Evolutionary conservation across 208 protist genomes (phyloP).

Genomic region (Wallacemonas sp.): DNA sequence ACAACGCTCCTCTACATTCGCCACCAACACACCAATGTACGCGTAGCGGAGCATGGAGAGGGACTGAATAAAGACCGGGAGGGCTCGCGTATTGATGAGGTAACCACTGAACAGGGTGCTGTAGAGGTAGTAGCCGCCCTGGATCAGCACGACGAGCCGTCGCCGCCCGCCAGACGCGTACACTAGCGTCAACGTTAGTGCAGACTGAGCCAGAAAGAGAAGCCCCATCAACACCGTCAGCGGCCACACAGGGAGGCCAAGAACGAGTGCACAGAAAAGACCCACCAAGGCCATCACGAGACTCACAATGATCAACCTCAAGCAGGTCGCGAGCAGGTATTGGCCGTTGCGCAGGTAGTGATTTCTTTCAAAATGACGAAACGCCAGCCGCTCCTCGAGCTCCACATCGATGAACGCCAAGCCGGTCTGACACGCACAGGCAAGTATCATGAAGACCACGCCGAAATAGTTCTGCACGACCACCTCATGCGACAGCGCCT

Average conservation of each 20-base stretch:
- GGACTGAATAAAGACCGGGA: slow-evolving; percentile 33
- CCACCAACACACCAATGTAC: slow-evolving; percentile 41
- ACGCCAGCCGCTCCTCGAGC: slow-evolving; percentile 38
- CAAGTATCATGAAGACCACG: slow-evolving; percentile 53
- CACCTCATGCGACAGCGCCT: background rate
- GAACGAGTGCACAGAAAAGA: slow-evolving; percentile 23
- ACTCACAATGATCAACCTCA: slow-evolving; percentile 36
- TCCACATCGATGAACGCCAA: slow-evolving; percentile 46
- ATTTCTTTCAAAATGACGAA: slow-evolving; percentile 32
- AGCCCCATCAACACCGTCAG: slow-evolving; percentile 34
- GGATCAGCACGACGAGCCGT: slow-evolving; percentile 19
- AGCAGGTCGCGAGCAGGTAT: slow-evolving; percentile 41
- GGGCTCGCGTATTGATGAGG: slow-evolving; percentile 23
- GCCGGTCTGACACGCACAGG: slow-evolving; percentile 46
- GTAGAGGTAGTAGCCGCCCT: slow-evolving; percentile 48
- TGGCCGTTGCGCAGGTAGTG: slow-evolving; percentile 35
- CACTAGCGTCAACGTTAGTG: slow-evolving; percentile 30
- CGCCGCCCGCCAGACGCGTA: slow-evolving; percentile 35
- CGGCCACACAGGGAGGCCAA: slow-evolving; percentile 28
- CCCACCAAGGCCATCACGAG: slow-evolving; percentile 27
- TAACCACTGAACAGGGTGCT: slow-evolving; percentile 52
- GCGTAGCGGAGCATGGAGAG: slow-evolving; percentile 45
- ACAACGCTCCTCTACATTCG: slow-evolving; percentile 18
- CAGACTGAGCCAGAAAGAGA: slow-evolving; percentile 39
- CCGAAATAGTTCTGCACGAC: slow-evolving; percentile 51